These are phyloP conservation scores for Hyparrhenia diplandra DNA, from an alignment of 176 grass and related monocot species.

Conservation along the genomic window DNA sequence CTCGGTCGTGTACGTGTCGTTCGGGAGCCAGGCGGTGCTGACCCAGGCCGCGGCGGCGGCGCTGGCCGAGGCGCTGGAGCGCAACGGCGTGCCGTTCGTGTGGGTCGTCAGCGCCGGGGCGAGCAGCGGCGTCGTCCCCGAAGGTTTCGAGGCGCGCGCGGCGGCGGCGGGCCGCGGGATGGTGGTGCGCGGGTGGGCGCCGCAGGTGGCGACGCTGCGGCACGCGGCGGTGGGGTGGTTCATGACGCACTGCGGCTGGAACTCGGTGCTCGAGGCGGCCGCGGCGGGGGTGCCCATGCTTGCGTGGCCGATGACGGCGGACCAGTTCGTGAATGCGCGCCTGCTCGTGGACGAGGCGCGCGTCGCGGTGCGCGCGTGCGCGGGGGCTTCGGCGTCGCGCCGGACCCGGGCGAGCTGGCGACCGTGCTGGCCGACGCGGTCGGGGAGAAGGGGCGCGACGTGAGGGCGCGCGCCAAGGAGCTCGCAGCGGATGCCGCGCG, in stretches of 20 bases:
- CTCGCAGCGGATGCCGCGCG: slow-evolving; percentile 23
- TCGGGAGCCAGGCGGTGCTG: slow-evolving; percentile 50
- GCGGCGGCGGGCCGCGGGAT: slow-evolving; percentile 20
- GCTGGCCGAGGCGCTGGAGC: slow-evolving; percentile 53
- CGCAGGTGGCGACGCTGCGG: slow-evolving; percentile 55
- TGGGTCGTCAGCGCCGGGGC: slow-evolving; percentile 41
- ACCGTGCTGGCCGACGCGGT: slow-evolving; percentile 23
- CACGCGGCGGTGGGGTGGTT: slow-evolving; percentile 68
- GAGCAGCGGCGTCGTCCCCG: not conserved
- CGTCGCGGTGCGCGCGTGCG: slow-evolving; percentile 31
- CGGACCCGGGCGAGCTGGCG: slow-evolving; percentile 41
- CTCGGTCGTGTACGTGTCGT: slow-evolving; percentile 55
- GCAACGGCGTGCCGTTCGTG: slow-evolving; percentile 54
- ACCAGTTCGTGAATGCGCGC: slow-evolving; percentile 69
- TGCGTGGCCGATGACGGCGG: slow-evolving; percentile 70
- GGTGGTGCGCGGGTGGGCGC: slow-evolving; percentile 73
- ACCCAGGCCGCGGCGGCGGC: slow-evolving; percentile 26
- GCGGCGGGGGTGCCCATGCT: slow-evolving; percentile 66
- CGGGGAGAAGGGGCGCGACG: slow-evolving; percentile 4
- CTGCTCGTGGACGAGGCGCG: slow-evolving; percentile 52
- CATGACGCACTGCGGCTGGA: slow-evolving; percentile 71
- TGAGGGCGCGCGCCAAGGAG: slow-evolving; percentile 32
- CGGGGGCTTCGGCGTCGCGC: slow-evolving; percentile 16
- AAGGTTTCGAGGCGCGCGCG: not conserved
- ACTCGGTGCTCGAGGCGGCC: slow-evolving; percentile 57